phyloP scores from a whole-genome alignment of 2,329 filamentous ascomycete genomes.

The Talaromyces rugulosus region DNA sequence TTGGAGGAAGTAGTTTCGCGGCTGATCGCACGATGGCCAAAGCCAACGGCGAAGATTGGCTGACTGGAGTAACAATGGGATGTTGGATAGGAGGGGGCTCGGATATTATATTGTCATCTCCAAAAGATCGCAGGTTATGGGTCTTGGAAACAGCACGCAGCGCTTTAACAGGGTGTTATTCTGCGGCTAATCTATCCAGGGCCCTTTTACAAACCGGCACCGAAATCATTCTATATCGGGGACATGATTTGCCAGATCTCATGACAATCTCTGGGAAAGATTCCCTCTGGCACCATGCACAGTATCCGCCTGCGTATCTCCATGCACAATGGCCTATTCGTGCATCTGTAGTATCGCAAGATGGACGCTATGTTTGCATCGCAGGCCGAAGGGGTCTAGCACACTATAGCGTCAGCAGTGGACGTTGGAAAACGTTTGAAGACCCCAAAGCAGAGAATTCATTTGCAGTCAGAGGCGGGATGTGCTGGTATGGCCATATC shows the following conservation, averaged over 20 bases:
- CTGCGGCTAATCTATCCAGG: conserved; percentile 81
- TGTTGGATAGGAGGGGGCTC: conserved; percentile 86
- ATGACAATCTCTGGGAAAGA: conserved; percentile 89
- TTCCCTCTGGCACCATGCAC: conserved; percentile 90
- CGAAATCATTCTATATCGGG: conserved; percentile 86
- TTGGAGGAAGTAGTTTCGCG: conserved; percentile 77
- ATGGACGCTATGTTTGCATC: conserved; percentile 92
- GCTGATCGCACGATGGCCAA: conserved; percentile 61
- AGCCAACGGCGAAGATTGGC: conserved; percentile 74
- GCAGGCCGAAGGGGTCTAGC: conserved; percentile 88
- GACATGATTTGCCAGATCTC: conserved; percentile 85
- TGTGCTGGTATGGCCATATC: conserved; percentile 98
- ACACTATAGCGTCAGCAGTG: conserved; percentile 92
- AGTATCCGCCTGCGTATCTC: conserved; percentile 79
- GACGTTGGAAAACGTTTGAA: conserved; percentile 91
- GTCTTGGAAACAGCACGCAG: conserved; percentile 88
- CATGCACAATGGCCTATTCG: conserved; percentile 91
- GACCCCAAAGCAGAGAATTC: conserved; percentile 78
- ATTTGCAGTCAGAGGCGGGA: conserved; percentile 87
- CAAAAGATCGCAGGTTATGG: conserved; percentile 75
- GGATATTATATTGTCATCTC: conserved; percentile 71
- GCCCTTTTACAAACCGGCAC: conserved; percentile 85
- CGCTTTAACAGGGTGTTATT: conserved; percentile 88
- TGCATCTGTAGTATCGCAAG: conserved; percentile 79
- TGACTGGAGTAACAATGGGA: conserved; percentile 71